Evolutionary conservation across 805 yeast genomes (phyloP).

Genomic region (Myxozyma udenii): DNA sequence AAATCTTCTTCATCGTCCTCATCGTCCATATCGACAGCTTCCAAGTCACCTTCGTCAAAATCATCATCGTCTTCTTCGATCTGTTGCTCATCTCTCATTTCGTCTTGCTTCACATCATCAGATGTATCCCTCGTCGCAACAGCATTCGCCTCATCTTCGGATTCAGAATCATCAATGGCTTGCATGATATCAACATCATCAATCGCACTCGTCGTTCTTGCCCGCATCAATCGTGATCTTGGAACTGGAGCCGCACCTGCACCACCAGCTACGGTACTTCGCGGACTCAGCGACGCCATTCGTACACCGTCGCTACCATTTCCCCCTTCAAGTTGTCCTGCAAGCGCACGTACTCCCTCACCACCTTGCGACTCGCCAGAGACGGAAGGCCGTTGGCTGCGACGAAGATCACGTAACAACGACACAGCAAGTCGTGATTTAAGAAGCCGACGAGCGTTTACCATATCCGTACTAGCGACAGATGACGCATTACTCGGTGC

Average conservation of each 20-base stretch:
- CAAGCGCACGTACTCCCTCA: constrained; percentile 12
- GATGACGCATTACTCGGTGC: background rate
- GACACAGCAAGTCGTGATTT: constrained; percentile 20
- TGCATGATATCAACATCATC: constrained; percentile 6
- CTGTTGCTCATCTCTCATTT: background rate
- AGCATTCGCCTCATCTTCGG: background rate
- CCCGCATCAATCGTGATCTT: background rate
- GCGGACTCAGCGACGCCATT: constrained; percentile 12
- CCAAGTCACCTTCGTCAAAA: constrained; percentile 7
- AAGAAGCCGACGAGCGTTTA: background rate
- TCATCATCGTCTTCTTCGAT: constrained; percentile 1
- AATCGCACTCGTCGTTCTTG: background rate
- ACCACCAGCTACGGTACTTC: background rate
- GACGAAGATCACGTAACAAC: constrained; percentile 23
- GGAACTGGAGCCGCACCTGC: background rate
- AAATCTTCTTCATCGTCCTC: constrained; percentile 28
- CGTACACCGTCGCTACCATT: background rate
- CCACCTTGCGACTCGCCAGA: constrained; percentile 1
- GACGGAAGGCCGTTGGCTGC: constrained; percentile 11
- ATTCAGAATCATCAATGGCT: background rate
- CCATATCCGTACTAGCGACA: background rate
- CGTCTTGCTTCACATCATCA: constrained; percentile 2
- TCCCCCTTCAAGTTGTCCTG: background rate
- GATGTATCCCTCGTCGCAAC: background rate
- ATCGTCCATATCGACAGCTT: constrained; percentile 12